Evolutionary conservation across 345 rosid genomes (phyloP), one percentile per base, ranked within the genome.

Genomic region (Camelina neglecta): DNA sequence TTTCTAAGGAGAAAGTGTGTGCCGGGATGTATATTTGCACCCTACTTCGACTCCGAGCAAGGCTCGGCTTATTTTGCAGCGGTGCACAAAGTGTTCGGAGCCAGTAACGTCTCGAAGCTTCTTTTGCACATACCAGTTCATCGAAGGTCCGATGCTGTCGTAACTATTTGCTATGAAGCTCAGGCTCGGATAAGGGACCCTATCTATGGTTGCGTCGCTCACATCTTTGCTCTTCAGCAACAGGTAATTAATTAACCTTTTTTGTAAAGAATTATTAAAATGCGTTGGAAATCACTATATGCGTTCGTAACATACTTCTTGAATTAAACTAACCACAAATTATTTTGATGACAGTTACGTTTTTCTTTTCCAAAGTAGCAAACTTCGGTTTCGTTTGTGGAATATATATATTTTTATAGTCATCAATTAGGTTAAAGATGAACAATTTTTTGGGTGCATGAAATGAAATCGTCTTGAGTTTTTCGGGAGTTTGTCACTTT

Each of bases 71-170:
- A 91, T 73, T 91, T 93, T 21, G 97, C 96, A 4, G 95, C 93
- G 8, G 97, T 91, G 16, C 98, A 91, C 60, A 89, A 85, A 74
- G 90, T 91, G 12, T 91, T 93, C 16, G 98, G 98, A 6, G 98
- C 98, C 0, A 91, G 98, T 73, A 93, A 93, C 65, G 97, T 87
- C n/a, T 87, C 98, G 0, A 91, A 93, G 84, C 93, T 93, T 54
- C 91, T 93, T 20, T 71, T 82, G 23, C 87, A 80, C 49, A 78
- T 88, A 36, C 90, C 93, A 12, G 86, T 85, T 29, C 88, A 86
- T 71, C 85, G 85, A 68, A 73, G 96, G 57, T 82, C 87, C 5
- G 93, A 88, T 69, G 90, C 96, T 15, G 96, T 87, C 18, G 90
- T 88, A 16, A 90, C 93, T 8, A 85, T 90, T 62, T 90, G 90